phyloP scores from a whole-genome alignment of 2,329 filamentous ascomycete species.

The Xenoacremonium recifei region DNA sequence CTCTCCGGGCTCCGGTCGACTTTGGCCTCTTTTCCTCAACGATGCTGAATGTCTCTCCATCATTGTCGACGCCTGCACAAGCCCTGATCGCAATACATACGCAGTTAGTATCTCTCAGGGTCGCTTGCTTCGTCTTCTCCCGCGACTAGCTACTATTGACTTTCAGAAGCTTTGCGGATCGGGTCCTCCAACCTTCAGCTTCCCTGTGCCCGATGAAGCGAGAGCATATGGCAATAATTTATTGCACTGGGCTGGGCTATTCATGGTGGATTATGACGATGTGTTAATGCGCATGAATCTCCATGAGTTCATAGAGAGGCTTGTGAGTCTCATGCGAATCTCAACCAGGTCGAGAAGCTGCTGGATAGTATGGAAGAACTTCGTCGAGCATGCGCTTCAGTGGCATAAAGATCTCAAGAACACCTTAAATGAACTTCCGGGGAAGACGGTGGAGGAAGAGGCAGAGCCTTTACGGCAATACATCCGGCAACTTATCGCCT shows the following conservation, averaged over 20 bases:
- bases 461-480: conserved; percentile 46
- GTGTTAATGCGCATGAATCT: conserved; percentile 49
- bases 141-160: conserved; percentile 48
- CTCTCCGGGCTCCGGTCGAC: conserved; percentile 46
- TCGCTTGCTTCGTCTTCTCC: conserved; percentile 50
- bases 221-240: conserved; percentile 36
- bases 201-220: conserved; percentile 20
- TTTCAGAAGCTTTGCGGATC: conserved; percentile 38
- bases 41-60: conserved; percentile 43
- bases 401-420: conserved; percentile 38
- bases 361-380: conserved; percentile 31
- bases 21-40: conserved; percentile 55
- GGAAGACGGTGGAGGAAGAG: conserved; percentile 51
- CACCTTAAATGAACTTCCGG: conserved; percentile 42
- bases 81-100: conserved; percentile 29
- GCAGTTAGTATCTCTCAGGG: conserved; percentile 52
- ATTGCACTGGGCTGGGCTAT: conserved; percentile 50
- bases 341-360: conserved; percentile 39
- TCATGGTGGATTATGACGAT: conserved; percentile 51
- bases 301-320: conserved; percentile 52
- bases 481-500: conserved; percentile 38
- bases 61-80: conserved; percentile 37
- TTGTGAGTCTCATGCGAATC: conserved; percentile 48
- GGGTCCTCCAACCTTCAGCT: conserved; percentile 35
- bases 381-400: conserved; percentile 41